Evolutionary conservation across 2,329 filamentous ascomycete species (phyloP), one percentile per base, ranked within the genome.

Genomic region (Emydomyces testavorans): DNA sequence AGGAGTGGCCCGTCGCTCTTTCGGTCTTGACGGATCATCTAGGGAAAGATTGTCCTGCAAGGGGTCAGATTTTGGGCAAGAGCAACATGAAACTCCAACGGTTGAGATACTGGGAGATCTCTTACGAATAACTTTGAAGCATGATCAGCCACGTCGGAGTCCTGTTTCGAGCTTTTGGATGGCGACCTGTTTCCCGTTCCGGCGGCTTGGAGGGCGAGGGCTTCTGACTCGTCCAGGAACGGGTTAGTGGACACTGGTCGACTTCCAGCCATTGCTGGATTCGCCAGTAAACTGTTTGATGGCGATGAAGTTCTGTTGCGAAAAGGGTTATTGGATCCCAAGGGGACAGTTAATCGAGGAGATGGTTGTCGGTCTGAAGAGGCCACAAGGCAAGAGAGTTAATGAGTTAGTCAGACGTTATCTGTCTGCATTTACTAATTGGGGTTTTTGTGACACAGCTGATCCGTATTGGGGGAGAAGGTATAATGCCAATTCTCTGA

Each of bases 111-210:
- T 16, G 41, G 7, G 20, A 6, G 20, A 10, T 2, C 7, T 75
- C 76, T 62, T 74, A 80, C 77, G 69, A 80, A 79, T 54, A 80
- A 69, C 53, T 79, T 75, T 52, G 73, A 71, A 45, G 75, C 71
- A 53, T 73, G 67, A 47, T 67, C 70, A 54, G 69, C 70, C 48
- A 66, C 57, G 46, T 68, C 62, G 45, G 68, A 62, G 50, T 67
- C 62, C 15, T 15, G 35, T 34, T 43, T 28, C 24, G 36, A 26
- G 24, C 60, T 57, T 39, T 54, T 56, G 29, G 59, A 58, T 18
- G 58, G 57, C 18, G 65, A 63, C 53, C 61, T 58, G 32, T 53
- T 59, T 31, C 57, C 24, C 20, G 60, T 58, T 28, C 57, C 42
- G 16, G 60, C 59, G 6, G 63, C 65, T 53, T 63, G 64, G 20